Base-by-base conservation (phyloP, 2,329 filamentous ascomycete species). In the Clonostachys chloroleuca region DNA sequence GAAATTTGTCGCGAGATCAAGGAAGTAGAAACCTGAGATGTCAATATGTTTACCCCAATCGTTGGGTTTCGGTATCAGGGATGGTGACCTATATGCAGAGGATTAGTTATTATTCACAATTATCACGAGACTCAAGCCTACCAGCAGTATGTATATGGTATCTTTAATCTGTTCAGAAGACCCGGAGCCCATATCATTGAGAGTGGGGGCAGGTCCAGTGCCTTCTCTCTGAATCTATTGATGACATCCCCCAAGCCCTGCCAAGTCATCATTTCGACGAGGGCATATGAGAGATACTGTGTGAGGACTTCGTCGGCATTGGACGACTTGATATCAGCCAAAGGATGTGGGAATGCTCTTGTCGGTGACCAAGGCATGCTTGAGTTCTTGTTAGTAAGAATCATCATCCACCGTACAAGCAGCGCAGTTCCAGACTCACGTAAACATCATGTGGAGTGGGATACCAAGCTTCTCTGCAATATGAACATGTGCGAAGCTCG, bases 131-230 rank as follows among this genome's bases (percentile, higher is more conserved):
- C 36, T n/a, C 13, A 10, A 12, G 54, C 63, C 50, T 46, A 68
- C 91, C 92, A 96, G 66, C 91, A 94, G 60, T 96, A 97, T 0
- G 92, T 95, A 56, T 89, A 89, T 1, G 92, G 90, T 14, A 96
- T 78, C 42, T 80, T 80, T 34, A 96, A 70, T 34, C 89, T 82
- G 41, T 81, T 83, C 13, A 95, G 72, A 61, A 95, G 79, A 5
- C 87, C 88, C 9, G 92, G 90, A 3, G 88, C 92, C 79, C 87
- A 92, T 43, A 95, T 84, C 8, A 89, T 72, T 51, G 87, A 90
- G 40, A 96, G 75, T 0, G 86, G 80, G 41, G 94, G 87, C 1
- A 96, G 71, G 24, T 87, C 86, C 2, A 95, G 74, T 13, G 80
- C 80, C 49, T 84, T 83, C 53, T 86, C 83, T 45, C 92, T 78